Base-by-base conservation (phyloP, 2,329 filamentous ascomycete genomes). In the Calonectria multiphialidica region DNA sequence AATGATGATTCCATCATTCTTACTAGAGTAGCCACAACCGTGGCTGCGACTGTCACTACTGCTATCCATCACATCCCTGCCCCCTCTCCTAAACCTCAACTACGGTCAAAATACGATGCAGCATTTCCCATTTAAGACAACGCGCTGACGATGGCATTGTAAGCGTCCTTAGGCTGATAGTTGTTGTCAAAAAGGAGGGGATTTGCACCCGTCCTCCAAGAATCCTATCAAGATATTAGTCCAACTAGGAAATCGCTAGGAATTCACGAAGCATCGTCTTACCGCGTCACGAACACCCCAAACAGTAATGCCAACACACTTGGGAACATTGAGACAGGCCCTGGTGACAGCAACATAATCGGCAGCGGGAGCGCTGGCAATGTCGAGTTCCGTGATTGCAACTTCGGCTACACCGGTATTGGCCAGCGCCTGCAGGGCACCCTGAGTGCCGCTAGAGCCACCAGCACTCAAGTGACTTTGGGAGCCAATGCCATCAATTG, bases 311-410 rank as follows among this genome's bases (percentile, higher is more conserved):
- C 91, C 91, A 4, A 93, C 87, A 79, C 92, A 94, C 80, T 91
- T 90, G 8, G 84, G 71, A 59, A 91, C 84, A 23, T 87, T 83
- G 37, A 92, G 80, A 77, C 92, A 94, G 8, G 89, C 91, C 59
- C 89, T 86, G 73, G 87, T 86, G 25, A 90, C 87, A 49, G 88
- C 86, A n/a, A 87, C 82, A 77, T 92, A 94, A 80, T 93, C 92
- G 23, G 82, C 82, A 5, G 87, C 75, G 21, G 87, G 84, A 9
- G 90, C 90, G 23, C 85, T 84, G 63, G 88, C 87, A 77, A 95
- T 93, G 78, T 95, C 93, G 25, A 93, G 86, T 83, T 93, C 92
- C 2, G 92, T 93, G 61, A 93, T 86, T 7, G 92, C 91, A 37
- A 92, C 87, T 78, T 93, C 91, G 10, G 86, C 30, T 82, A 77